These are phyloP conservation scores for Kalmanozyma brasiliensis DNA, from an alignment of 1,284 basidiomycete species.

Conservation along the genomic window DNA sequence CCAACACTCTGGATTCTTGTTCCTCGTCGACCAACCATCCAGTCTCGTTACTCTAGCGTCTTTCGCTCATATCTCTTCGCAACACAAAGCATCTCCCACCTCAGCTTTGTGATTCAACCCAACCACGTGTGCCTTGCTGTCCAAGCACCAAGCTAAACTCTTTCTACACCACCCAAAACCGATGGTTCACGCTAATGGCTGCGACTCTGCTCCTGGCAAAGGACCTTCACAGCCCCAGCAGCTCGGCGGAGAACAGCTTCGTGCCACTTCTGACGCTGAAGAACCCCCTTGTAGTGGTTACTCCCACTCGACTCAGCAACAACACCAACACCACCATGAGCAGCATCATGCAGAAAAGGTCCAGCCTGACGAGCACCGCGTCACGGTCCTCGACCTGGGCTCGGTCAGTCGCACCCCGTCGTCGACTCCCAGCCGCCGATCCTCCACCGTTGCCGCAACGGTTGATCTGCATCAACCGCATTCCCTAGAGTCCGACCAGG, in stretches of 20 bases:
- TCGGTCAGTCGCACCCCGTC: conserved; percentile 19
- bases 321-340: conserved; percentile 15
- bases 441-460: conserved; percentile 50
- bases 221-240: conserved; percentile 50
- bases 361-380: conserved; percentile 29
- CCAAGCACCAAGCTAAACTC: background rate
- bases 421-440: conserved; percentile 38
- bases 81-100: conserved; percentile 10
- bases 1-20: conserved; percentile 27
- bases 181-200: conserved; percentile 54
- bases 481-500: conserved; percentile 49
- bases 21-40: conserved; percentile 14
- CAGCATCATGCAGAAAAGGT: conserved; percentile 29
- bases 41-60: conserved; percentile 22
- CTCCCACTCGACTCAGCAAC: conserved; percentile 36
- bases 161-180: conserved; percentile 28
- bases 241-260: conserved; percentile 33
- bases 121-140: conserved; percentile 21
- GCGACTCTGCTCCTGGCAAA: conserved; percentile 53
- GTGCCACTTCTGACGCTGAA: conserved; percentile 44
- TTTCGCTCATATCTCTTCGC: conserved; percentile 5
- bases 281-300: conserved; percentile 59
- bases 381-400: conserved; percentile 36
- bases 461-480: conserved; percentile 61
- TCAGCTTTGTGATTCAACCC: conserved; percentile 16